A percentile compares a stretch with the other conserved stretches of the same genome.
Conservation (phyloP, 345 rosid species). For the Abelmoschus esculentus region DNA sequence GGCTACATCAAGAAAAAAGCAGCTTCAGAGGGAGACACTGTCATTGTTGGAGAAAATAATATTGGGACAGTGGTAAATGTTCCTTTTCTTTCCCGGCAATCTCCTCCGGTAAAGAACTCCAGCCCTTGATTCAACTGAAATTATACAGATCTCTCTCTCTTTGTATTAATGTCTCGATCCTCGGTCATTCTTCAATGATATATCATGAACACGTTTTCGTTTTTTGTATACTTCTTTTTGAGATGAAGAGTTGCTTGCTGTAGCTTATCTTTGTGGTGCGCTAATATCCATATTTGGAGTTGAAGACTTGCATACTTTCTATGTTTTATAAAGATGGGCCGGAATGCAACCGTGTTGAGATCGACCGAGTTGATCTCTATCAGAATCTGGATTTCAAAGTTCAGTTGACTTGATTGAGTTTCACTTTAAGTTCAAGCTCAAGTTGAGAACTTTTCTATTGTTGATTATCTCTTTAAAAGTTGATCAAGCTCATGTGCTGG, state of each 20-base stretch:
- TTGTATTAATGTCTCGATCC: background rate
- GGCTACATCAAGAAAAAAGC: slow-evolving; percentile 67
- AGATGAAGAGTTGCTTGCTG: background rate
- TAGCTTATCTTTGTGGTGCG: background rate
- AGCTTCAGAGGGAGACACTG: slow-evolving; percentile 41
- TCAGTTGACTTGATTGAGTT: too few species aligned
- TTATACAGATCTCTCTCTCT: background rate
- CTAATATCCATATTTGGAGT: background rate
- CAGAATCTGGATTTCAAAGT: too few species aligned
- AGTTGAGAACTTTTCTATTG: too few species aligned
- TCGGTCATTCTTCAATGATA: too few species aligned
- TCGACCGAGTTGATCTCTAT: too few species aligned
- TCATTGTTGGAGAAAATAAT: slow-evolving; percentile 50
- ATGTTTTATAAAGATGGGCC: background rate
- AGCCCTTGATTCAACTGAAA: slow-evolving; percentile 25
- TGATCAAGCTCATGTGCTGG: too few species aligned
- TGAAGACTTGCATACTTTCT: background rate
- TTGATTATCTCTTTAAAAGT: too few species aligned
- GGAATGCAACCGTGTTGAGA: too few species aligned
- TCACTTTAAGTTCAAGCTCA: too few species aligned
- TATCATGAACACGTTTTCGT: background rate
- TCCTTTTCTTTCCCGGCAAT: slow-evolving; percentile 59
- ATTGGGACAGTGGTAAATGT: slow-evolving; percentile 44
- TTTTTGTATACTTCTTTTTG: background rate
- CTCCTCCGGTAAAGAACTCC: slow-evolving; percentile 34